Conservation (phyloP, 2,329 filamentous ascomycete species). For the Hypoxylon sp. region DNA sequence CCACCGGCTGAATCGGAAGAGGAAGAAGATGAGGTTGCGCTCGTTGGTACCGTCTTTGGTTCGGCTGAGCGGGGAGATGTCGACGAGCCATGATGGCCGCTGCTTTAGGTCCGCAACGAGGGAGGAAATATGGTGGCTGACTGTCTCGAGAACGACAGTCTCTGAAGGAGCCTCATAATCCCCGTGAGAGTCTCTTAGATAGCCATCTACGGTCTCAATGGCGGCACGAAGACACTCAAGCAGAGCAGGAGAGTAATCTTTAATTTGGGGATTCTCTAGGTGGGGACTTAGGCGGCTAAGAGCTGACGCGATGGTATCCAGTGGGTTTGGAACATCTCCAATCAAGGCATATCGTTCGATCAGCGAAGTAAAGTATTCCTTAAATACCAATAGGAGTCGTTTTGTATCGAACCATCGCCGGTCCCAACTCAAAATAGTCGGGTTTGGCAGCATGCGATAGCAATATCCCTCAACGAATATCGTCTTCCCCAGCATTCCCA, state of each 20-base stretch:
- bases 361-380: conserved; percentile 57
- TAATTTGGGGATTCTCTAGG: conserved; percentile 4
- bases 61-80: conserved; percentile 13
- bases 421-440: conserved; percentile 69
- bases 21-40: conserved; percentile 15
- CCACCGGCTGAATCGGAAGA: conserved; percentile 23
- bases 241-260: conserved; percentile 20
- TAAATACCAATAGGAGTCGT: conserved; percentile 50
- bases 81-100: conserved; percentile 28
- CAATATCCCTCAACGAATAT: conserved; percentile 65
- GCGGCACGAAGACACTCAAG: conserved; percentile 19
- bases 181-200: conserved; percentile 1
- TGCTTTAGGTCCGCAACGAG: conserved; percentile 21
- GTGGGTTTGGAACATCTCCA: conserved; percentile 52
- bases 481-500: conserved; percentile 70
- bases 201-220: conserved; percentile 7
- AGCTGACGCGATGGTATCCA: conserved; percentile 11
- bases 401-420: conserved; percentile 60
- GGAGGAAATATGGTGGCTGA: conserved; percentile 20
- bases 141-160: conserved; percentile 24
- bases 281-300: conserved; percentile 1
- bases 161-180: conserved; percentile 20
- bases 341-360: conserved; percentile 52
- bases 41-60: conserved; percentile 22
- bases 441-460: conserved; percentile 71